A percentile compares a stretch with the other conserved stretches of the same genome.
Evolutionary conservation across 805 yeast genomes (phyloP).

Genomic region (Jamesozyma jinghongensis): DNA sequence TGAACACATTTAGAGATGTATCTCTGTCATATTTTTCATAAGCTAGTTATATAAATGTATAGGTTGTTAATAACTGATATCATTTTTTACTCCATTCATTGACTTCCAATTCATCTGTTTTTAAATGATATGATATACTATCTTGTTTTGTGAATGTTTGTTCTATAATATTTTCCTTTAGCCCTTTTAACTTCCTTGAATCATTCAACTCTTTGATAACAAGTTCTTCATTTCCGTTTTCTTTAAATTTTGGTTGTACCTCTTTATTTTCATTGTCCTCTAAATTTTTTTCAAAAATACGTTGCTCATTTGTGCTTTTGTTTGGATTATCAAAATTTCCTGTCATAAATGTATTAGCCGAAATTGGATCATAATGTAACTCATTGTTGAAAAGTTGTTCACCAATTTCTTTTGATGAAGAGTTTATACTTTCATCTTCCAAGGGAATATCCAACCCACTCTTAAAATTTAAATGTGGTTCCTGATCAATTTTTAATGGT

Average conservation of each 20-base stretch:
- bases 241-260: too few relatives aligned
- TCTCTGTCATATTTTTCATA: too few relatives aligned
- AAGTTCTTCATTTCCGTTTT: too few relatives aligned
- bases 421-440: neutral
- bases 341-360: conserved; percentile 6
- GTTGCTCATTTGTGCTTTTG: neutral
- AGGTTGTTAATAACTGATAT: too few relatives aligned
- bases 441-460: conserved; percentile 7
- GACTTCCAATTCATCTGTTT: neutral
- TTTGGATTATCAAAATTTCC: neutral
- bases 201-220: too few relatives aligned
- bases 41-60: too few relatives aligned
- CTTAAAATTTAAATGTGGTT: conserved; percentile 5
- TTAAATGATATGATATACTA: too few relatives aligned
- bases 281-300: neutral
- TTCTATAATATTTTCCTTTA: too few relatives aligned
- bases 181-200: too few relatives aligned
- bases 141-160: too few relatives aligned
- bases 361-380: conserved; percentile 4
- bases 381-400: neutral
- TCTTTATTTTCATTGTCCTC: too few relatives aligned
- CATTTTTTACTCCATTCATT: neutral
- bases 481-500: conserved; percentile 3
- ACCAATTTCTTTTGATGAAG: neutral
- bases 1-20: too few relatives aligned